Percentiles rank a stretch among this genome's conserved stretches.
phyloP scores from a whole-genome alignment of 192 early-diverging fungal genomes.

The Coemansia sp. region DNA sequence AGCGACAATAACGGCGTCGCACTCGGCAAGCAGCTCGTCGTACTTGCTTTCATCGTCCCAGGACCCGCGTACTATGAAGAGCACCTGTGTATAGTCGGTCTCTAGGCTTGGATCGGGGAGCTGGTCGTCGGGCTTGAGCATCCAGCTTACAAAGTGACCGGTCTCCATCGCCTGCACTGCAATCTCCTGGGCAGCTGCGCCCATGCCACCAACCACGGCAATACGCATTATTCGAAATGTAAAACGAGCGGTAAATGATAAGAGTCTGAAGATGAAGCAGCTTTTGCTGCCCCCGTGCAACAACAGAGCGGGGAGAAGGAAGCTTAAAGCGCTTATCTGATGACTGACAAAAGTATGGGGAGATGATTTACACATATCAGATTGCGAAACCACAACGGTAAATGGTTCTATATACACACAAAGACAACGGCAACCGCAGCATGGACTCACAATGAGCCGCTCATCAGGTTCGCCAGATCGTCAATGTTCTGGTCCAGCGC shows the following conservation, averaged over 20 bases:
- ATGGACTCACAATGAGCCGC: not conserved
- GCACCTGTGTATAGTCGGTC: conserved; percentile 13
- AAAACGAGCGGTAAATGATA: not conserved
- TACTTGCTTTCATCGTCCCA: conserved; percentile 22
- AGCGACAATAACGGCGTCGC: conserved; percentile 31
- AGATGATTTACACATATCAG: too few species aligned
- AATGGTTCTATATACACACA: too few species aligned
- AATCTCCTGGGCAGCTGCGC: conserved; percentile 25
- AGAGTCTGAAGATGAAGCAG: too few species aligned
- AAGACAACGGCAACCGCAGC: too few species aligned
- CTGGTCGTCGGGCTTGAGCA: conserved; percentile 14
- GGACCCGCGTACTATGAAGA: conserved; percentile 21
- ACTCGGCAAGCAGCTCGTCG: conserved; percentile 10
- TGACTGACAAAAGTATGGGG: too few species aligned
- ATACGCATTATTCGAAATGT: conserved; percentile 17
- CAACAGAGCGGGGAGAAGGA: too few species aligned
- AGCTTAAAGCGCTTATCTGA: too few species aligned
- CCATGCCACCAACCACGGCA: conserved; percentile 39
- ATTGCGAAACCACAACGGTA: too few species aligned
- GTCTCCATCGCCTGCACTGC: conserved; percentile 21
- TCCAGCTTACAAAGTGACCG: conserved; percentile 30
- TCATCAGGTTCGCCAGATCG: conserved; percentile 47
- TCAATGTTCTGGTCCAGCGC: conserved; percentile 27
- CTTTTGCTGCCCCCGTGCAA: too few species aligned
- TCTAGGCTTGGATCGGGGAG: conserved; percentile 20